Conservation (phyloP, 208 protist genomes). For the Leishmania braziliensis region DNA sequence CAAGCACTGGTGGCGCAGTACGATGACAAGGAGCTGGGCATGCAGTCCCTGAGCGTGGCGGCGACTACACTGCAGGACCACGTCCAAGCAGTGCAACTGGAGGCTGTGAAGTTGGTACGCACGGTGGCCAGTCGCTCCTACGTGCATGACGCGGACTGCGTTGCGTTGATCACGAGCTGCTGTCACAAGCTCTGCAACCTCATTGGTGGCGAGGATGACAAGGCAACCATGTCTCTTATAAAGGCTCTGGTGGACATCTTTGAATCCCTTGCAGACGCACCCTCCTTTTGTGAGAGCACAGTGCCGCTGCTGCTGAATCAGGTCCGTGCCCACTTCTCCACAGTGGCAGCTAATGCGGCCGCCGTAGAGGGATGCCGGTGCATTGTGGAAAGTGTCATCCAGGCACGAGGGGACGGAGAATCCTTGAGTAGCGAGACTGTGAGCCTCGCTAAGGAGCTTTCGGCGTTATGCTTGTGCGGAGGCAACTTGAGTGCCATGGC, state of each 20-base stretch:
- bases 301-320: slow-evolving; percentile 20
- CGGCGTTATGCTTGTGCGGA: slow-evolving; percentile 14
- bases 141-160: slow-evolving; percentile 6
- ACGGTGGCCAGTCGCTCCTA: slow-evolving; percentile 26
- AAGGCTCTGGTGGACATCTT: slow-evolving; percentile 32
- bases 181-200: slow-evolving; percentile 24
- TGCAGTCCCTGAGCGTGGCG: slow-evolving; percentile 26
- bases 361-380: slow-evolving; percentile 24
- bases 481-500: slow-evolving; percentile 8
- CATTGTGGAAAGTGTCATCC: slow-evolving; percentile 20
- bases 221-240: slow-evolving; percentile 1
- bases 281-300: slow-evolving; percentile 2
- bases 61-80: slow-evolving; percentile 35
- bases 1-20: slow-evolving; percentile 39
- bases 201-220: slow-evolving; percentile 20
- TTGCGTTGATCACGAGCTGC: slow-evolving; percentile 13
- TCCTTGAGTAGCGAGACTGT: not conserved
- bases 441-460: slow-evolving; percentile 15
- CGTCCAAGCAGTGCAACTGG: slow-evolving; percentile 55
- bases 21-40: slow-evolving; percentile 23
- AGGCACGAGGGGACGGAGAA: slow-evolving; percentile 1
- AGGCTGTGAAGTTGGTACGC: slow-evolving; percentile 41
- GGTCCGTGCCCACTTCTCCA: slow-evolving; percentile 21
- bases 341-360: slow-evolving; percentile 12
- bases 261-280: slow-evolving; percentile 1